These are phyloP conservation scores for Exserohilum rostratum DNA, from an alignment of 2,329 filamentous ascomycete genomes.

Conservation along the genomic window DNA sequence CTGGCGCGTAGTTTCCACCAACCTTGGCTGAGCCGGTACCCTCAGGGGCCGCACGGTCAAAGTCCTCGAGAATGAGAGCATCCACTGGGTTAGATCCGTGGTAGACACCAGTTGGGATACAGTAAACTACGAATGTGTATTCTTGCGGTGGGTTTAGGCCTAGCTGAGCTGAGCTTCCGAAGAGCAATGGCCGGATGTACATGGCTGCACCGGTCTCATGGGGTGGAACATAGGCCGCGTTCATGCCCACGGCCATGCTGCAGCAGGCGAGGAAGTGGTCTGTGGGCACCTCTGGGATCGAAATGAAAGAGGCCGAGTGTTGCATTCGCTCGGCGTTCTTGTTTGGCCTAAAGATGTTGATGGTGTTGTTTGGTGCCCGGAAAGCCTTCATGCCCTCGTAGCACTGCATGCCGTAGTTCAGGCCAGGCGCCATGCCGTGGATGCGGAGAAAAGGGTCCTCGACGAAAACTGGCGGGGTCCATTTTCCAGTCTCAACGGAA, in stretches of 20 bases:
- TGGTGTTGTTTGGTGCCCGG: slow-evolving; percentile 73
- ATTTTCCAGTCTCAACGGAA: slow-evolving; percentile 73
- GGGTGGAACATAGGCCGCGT: slow-evolving; percentile 89
- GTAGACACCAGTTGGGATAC: slow-evolving; percentile 91
- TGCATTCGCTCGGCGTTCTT: slow-evolving; percentile 85
- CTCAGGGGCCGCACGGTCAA: slow-evolving; percentile 90
- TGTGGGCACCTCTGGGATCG: slow-evolving; percentile 79
- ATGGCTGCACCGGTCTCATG: slow-evolving; percentile 87
- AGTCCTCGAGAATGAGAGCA: slow-evolving; percentile 86
- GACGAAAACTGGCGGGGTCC: slow-evolving; percentile 80
- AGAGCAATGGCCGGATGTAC: slow-evolving; percentile 89
- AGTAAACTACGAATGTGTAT: slow-evolving; percentile 89
- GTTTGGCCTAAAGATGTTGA: slow-evolving; percentile 86
- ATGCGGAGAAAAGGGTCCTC: slow-evolving; percentile 83
- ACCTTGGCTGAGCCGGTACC: slow-evolving; percentile 93
- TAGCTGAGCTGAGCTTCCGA: slow-evolving; percentile 85
- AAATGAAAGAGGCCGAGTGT: slow-evolving; percentile 81
- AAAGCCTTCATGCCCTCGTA: slow-evolving; percentile 99
- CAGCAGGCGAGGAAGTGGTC: slow-evolving; percentile 77
- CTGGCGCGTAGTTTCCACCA: slow-evolving; percentile 94
- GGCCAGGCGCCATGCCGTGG: slow-evolving; percentile 91
- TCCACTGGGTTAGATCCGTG: slow-evolving; percentile 89
- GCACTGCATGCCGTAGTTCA: slow-evolving; percentile 96
- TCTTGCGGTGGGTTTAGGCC: slow-evolving; percentile 87
- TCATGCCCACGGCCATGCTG: slow-evolving; percentile 80